Percentiles rank a stretch among this genome's conserved stretches.
phyloP scores from a whole-genome alignment of 2,329 filamentous ascomycete species.

The Lithohypha guttulata region DNA sequence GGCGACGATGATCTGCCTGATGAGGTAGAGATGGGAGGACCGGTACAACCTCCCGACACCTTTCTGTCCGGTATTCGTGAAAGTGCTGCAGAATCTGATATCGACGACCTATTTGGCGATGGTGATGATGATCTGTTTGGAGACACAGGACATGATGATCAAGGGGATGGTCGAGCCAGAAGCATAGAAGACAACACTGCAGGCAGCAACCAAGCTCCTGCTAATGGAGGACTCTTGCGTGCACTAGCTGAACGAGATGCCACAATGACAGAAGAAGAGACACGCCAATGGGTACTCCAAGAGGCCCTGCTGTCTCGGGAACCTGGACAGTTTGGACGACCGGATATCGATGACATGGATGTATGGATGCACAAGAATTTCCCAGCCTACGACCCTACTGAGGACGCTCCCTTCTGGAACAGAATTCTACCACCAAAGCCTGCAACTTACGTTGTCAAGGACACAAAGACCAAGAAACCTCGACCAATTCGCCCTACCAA shows the following conservation, averaged over 20 bases:
- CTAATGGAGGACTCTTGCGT: constrained; percentile 10
- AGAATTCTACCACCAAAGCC: constrained; percentile 73
- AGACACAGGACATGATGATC: constrained; percentile 5
- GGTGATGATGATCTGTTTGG: constrained; percentile 11
- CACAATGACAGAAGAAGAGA: constrained; percentile 9
- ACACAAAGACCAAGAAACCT: constrained; percentile 63
- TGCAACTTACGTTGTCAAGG: constrained; percentile 63
- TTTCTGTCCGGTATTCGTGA: constrained; percentile 32
- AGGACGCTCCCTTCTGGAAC: constrained; percentile 66
- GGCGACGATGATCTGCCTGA: constrained; percentile 84
- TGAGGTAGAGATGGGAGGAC: constrained; percentile 40
- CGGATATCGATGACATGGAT: constrained; percentile 15
- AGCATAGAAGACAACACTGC: constrained; percentile 16
- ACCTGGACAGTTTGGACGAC: constrained; percentile 21
- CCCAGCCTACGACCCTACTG: constrained; percentile 61
- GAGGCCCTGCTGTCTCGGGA: constrained; percentile 37
- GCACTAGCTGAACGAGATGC: constrained; percentile 4
- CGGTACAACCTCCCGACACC: constrained; percentile 11
- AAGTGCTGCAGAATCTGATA: constrained; percentile 47
- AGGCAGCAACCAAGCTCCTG: constrained; percentile 14
- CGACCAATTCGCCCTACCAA: constrained; percentile 80
- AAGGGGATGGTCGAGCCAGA: constrained; percentile 12
- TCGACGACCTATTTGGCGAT: constrained; percentile 25
- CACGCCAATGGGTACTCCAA: constrained; percentile 34
- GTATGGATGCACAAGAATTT: constrained; percentile 53